Conservation (phyloP, 1,284 basidiomycete genomes). For the Golubevia pallescens region DNA sequence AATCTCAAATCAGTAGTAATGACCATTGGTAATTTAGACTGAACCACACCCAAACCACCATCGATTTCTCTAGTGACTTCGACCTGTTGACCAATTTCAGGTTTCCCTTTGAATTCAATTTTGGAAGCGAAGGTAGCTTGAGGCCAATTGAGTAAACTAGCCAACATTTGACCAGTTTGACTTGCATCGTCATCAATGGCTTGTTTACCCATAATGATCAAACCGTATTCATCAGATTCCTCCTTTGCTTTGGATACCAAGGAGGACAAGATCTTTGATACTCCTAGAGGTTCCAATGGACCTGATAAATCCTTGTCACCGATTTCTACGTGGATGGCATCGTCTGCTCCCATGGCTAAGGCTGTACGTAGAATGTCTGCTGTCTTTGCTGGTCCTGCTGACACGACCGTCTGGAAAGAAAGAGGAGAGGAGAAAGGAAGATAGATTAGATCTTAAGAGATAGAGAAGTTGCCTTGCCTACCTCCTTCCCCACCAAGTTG, state of each 20-base stretch:
- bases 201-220: conserved; percentile 98
- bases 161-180: conserved; percentile 98
- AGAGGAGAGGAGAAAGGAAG: neutral
- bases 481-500: too few relatives aligned
- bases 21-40: conserved; percentile 80
- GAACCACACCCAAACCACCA: conserved; percentile 85
- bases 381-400: conserved; percentile 89
- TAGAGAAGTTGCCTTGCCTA: neutral
- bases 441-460: neutral
- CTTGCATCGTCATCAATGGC: conserved; percentile 96
- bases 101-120: conserved; percentile 73
- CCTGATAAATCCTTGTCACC: conserved; percentile 71
- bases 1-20: conserved; percentile 87
- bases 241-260: conserved; percentile 76
- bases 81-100: conserved; percentile 72
- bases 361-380: conserved; percentile 91
- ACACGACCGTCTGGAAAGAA: conserved; percentile 73
- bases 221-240: conserved; percentile 71
- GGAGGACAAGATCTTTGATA: conserved; percentile 82
- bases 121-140: conserved; percentile 96
- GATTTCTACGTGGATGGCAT: conserved; percentile 86
- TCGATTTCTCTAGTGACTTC: conserved; percentile 90
- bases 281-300: conserved; percentile 81
- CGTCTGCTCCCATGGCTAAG: conserved; percentile 96
- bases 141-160: conserved; percentile 87